Evolutionary conservation across 495 filamentous ascomycete species (phyloP), one percentile per base, ranked within the genome.

Genomic region (Penicillium pulvis): DNA sequence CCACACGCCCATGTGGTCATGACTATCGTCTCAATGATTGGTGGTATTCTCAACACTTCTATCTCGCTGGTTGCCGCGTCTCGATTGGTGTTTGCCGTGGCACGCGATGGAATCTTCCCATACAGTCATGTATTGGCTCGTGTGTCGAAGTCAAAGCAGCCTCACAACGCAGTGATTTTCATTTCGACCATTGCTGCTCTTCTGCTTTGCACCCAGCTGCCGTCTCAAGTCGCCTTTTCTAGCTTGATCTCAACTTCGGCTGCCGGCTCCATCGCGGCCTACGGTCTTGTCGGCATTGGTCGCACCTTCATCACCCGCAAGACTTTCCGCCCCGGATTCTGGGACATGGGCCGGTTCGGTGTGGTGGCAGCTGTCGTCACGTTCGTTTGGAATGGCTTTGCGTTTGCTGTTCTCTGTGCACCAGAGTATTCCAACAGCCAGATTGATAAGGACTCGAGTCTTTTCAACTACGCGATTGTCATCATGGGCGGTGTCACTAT

Each of bases 11-110:
- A 76, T 50, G 67, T 76, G 36, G 66, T 74, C 26, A 67, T 67
- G 56, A 76, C 68, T n/a, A 60, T 76, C 42, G 41, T 76, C n/a
- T 61, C 68, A 0, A 71, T 76, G 62, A 58, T 74, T 10, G 67
- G 65, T 26, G 57, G 63, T 24, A 73, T 71, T 47, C 65, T 73
- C 7, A 76, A 76, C 56, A 76, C 73, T 12, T 70, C 73, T 0
- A 74, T 76, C 45, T 71, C 73, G 9, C 56, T 74, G 55, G 72
- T 73, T 0, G 73, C 73, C 10, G 71, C 69, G 7, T 76, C 73
- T 1, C 60, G 73, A 31, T 71, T 76, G 10, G 71, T 76, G 31
- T 76, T 76, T 51, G 73, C 73, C 20, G 68, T 76, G 20, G 70
- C 71, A 7, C 70, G 73, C 19, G 73, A 76, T 56, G 65, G 66